Evolutionary conservation across 2,329 filamentous ascomycete genomes (phyloP), one percentile per base, ranked within the genome.

Genomic region (Aspergillus tamarii): DNA sequence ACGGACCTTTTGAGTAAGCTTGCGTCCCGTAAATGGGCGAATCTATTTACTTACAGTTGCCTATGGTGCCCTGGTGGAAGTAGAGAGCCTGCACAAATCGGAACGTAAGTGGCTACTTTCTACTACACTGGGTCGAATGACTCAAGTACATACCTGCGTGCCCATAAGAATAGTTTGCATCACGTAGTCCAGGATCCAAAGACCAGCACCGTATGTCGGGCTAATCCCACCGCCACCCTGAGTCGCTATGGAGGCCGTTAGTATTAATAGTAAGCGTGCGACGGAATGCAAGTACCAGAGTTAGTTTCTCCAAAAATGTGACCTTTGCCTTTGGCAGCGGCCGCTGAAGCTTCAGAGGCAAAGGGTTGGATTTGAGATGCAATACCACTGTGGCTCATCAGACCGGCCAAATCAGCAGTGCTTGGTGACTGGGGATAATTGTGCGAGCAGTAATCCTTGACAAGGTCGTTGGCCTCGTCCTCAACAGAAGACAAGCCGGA

Each of bases 251-350:
- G 11, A 3, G 19, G 26, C 19, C 4, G 8, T 64, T 14, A 63
- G 57, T 23, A 19, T 64, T 10, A n/a, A 19, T 21, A 48, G 1
- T n/a, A 21, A 7, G 16, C 1, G 9, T 2, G 7, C 1, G 19
- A 28, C 6, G 10, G 30, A 14, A 1, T 7, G 7, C n/a, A 57
- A 66, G 14, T 72, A 82, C 81, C 81, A 1, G 82, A 84, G 65
- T 84, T 84, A 0, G 82, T 84, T 73, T 85, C 83, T 1, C 82
- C 82, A 60, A 85, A 78, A 11, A 84, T 71, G 64, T 84, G 82
- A 4, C 79, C 75, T 66, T 83, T 84, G 3, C 78, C 77, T 23
- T 77, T 68, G 0, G 63, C 69, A 21, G 74, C 62, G 1, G 81
- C 80, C 4, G 81, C 80, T 0, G 74, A 71, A 0, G 83, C 71